Conservation (phyloP, 495 filamentous ascomycete genomes). For the Staphylotrichum tortipilum region DNA sequence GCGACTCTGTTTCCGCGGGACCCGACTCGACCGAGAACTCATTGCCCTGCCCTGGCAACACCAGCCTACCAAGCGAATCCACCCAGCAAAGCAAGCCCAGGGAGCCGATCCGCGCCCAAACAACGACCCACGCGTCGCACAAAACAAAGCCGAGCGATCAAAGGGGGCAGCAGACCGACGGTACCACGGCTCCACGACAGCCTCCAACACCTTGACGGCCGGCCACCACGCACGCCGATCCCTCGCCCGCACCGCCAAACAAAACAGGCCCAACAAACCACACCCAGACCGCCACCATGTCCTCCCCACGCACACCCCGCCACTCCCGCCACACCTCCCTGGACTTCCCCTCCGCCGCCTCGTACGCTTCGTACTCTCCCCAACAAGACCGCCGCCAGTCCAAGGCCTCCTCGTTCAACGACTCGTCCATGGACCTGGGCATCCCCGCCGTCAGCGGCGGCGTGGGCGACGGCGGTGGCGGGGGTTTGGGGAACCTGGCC, state of each 20-base stretch:
- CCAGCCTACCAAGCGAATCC: no score
- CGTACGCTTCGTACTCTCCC: slow-evolving; percentile 33
- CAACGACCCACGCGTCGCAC: no score
- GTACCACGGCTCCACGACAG: no score
- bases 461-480: slow-evolving; percentile 39
- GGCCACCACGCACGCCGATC: neutral
- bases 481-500: slow-evolving; percentile 72
- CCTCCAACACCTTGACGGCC: no score
- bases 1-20: no score
- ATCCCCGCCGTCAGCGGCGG: slow-evolving; percentile 35
- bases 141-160: no score
- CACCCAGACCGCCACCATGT: slow-evolving; percentile 12
- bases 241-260: neutral
- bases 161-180: no score
- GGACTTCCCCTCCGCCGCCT: slow-evolving; percentile 46
- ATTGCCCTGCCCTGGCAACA: no score
- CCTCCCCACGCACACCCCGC: slow-evolving; percentile 55
- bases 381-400: slow-evolving; percentile 39
- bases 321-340: slow-evolving; percentile 61
- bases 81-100: no score
- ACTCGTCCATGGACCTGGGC: slow-evolving; percentile 46
- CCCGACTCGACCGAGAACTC: no score
- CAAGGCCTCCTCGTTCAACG: slow-evolving; percentile 51
- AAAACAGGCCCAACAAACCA: neutral
- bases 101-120: no score